Evolutionary conservation across 2,329 filamentous ascomycete species (phyloP).

Genomic region (Talaromyces sp.): DNA sequence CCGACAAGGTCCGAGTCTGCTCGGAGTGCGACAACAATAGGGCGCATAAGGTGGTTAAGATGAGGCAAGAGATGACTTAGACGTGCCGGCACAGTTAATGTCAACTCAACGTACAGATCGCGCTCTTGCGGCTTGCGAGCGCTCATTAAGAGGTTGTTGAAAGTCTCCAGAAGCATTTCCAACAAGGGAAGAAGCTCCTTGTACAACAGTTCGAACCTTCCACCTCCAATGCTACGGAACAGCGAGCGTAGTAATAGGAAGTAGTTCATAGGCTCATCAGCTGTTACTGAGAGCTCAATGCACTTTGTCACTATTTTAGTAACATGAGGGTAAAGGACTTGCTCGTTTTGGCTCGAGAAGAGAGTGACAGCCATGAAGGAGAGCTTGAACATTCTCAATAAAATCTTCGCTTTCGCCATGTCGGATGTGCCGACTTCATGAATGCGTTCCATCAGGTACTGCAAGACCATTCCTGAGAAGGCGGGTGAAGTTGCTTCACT

Average conservation of each 20-base stretch:
- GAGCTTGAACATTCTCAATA: slow-evolving; percentile 91
- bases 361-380: slow-evolving; percentile 99
- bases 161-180: slow-evolving; percentile 94
- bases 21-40: slow-evolving; percentile 88
- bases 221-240: slow-evolving; percentile 94
- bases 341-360: slow-evolving; percentile 91
- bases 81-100: slow-evolving; percentile 88
- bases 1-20: slow-evolving; percentile 91
- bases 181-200: slow-evolving; percentile 94
- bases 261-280: slow-evolving; percentile 98
- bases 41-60: slow-evolving; percentile 93
- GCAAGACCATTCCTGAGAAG: slow-evolving; percentile 95
- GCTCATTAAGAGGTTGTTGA: slow-evolving; percentile 89
- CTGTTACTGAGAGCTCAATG: slow-evolving; percentile 90
- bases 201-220: slow-evolving; percentile 95
- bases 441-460: slow-evolving; percentile 95
- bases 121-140: slow-evolving; percentile 85
- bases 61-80: slow-evolving; percentile 93
- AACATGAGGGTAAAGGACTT: slow-evolving; percentile 90
- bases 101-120: slow-evolving; percentile 95
- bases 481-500: slow-evolving; percentile 96
- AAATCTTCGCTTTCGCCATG: slow-evolving; percentile 84
- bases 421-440: slow-evolving; percentile 91
- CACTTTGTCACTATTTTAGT: slow-evolving; percentile 97
- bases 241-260: slow-evolving; percentile 88